Conservation (phyloP, 1,284 basidiomycete species). For the Puccinia hordei region DNA sequence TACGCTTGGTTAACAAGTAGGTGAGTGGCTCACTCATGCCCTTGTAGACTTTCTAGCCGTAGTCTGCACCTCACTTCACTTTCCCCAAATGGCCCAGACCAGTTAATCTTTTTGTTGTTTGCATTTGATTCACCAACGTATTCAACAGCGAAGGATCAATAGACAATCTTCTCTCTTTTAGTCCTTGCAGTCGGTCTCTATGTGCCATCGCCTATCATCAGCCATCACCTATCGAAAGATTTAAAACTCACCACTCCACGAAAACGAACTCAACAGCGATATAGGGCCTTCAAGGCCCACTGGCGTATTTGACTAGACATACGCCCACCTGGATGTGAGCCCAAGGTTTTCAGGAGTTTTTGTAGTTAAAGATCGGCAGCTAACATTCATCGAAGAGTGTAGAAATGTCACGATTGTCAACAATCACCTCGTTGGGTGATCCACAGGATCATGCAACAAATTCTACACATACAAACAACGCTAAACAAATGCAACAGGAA, state of each 20-base stretch:
- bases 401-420: background rate
- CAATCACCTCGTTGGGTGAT: background rate
- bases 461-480: background rate
- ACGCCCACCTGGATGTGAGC: conserved; percentile 4
- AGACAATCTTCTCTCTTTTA: background rate
- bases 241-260: background rate
- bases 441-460: background rate
- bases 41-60: background rate
- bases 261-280: background rate
- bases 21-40: conserved; percentile 2
- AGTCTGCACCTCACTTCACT: background rate
- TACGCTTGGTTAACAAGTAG: background rate
- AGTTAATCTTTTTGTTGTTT: background rate
- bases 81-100: background rate
- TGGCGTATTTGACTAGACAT: background rate
- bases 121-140: background rate
- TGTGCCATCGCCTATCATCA: background rate
- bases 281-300: conserved; percentile 16
- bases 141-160: background rate
- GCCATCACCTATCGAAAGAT: background rate
- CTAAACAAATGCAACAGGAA: background rate
- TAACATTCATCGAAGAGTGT: background rate
- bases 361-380: background rate
- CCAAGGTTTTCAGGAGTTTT: background rate
- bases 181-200: background rate